phyloP scores from a whole-genome alignment of 148 eudicot species.

The Rhododendron ferrugineum region DNA sequence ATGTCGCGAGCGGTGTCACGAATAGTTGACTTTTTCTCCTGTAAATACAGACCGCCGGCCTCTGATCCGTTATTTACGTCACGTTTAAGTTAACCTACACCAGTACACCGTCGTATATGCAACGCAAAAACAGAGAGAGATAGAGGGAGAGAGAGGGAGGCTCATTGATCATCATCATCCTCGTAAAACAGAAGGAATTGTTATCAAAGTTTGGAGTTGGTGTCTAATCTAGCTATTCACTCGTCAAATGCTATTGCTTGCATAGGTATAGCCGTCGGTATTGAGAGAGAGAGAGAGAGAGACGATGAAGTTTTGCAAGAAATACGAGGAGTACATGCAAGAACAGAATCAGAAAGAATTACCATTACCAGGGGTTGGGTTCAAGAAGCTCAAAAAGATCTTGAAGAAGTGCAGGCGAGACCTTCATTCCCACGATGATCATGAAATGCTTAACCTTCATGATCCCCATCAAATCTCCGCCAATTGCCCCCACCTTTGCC shows the following conservation, averaged over 20 bases:
- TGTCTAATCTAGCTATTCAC: background rate
- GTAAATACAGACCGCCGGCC: background rate
- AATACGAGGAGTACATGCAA: constrained; percentile 37
- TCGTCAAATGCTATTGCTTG: background rate
- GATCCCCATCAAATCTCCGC: background rate
- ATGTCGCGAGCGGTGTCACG: background rate
- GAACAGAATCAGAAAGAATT: constrained; percentile 34
- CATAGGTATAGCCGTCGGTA: background rate
- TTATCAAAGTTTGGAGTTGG: background rate
- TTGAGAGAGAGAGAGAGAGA: background rate
- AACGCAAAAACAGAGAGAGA: background rate
- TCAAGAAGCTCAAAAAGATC: constrained; percentile 83
- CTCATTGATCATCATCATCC: background rate
- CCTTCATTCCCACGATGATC: constrained; percentile 22
- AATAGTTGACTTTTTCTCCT: background rate
- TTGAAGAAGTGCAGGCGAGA: constrained; percentile 59
- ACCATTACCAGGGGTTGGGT: constrained; percentile 59
- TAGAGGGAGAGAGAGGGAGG: background rate
- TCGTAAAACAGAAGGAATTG: background rate
- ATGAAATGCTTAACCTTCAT: background rate
- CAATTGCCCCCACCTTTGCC: constrained; percentile 18
- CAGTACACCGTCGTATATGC: background rate
- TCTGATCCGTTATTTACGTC: background rate
- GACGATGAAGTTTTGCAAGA: constrained; percentile 73
- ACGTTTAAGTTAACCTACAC: background rate